Conservation (phyloP, 306 rosid species). For the Biancaea sappan region DNA sequence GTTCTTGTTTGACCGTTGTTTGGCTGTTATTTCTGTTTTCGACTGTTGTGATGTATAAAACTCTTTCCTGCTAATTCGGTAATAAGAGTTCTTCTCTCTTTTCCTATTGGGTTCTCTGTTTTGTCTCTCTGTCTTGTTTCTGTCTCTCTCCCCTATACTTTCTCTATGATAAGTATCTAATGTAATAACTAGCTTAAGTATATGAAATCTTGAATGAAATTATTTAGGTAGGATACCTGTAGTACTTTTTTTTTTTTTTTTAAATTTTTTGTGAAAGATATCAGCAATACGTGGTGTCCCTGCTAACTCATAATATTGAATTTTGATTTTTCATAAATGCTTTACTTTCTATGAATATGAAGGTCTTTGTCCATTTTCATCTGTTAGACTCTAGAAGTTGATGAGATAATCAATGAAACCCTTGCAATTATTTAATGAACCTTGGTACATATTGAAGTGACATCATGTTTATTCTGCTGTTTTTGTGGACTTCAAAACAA, state of each 20-base stretch:
- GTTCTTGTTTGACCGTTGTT: no score
- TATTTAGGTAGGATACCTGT: background rate
- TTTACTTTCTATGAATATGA: background rate
- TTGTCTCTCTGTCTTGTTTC: no score
- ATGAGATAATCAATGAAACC: background rate
- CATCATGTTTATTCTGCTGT: background rate
- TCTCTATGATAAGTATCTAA: background rate
- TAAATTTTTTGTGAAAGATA: background rate
- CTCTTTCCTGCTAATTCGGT: no score
- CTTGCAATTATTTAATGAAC: background rate
- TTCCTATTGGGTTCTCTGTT: no score
- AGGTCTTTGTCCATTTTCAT: background rate
- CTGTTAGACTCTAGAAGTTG: background rate
- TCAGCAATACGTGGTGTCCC: background rate
- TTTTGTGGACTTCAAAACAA: background rate
- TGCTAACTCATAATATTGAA: slow-evolving; percentile 23
- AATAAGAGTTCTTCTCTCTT: no score
- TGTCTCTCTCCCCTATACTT: no score
- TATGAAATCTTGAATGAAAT: background rate
- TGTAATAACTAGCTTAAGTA: background rate
- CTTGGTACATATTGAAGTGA: background rate
- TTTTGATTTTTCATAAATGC: background rate
- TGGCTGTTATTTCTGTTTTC: no score
- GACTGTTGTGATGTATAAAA: no score
- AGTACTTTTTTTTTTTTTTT: no score